Base-by-base conservation (phyloP, 202 grass and related monocot genomes). In the Schoenoplectus triqueter region DNA sequence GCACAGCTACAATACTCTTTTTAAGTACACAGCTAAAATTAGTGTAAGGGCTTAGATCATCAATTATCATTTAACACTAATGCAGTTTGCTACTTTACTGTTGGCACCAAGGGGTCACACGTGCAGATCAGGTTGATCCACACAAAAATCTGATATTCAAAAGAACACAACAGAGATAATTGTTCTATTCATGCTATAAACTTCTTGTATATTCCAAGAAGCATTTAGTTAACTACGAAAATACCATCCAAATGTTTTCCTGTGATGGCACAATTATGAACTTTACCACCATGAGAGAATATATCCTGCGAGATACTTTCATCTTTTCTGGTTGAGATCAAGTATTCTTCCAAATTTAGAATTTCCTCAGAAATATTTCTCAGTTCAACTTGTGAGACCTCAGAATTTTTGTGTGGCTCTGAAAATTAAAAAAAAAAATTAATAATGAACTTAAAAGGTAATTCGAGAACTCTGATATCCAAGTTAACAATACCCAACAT, bases 291-390 rank as follows among this genome's bases (percentile, higher is more conserved):
- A 22, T 71, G 21, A 42, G 48, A 83, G 66, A 55, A 40, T 17
- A 42, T 57, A 39, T 82, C 64, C 80, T 67, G 19, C 39, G 64
- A 15, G 47, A 52, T 1, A 39, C 44, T 82, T 50, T 82, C 80
- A 67, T 66, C 45, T 31, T 82, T 67, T 82, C 80, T 82, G n/a
- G 64, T 83, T 69, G 81, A 83, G 65, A 83, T 83, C 46, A 83
- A 57, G 64, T 69, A 83, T 57, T 71, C 81, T 83, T 83, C 81
- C 49, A 83, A 56, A 83, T 83, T 57, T 9, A 70, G 81, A 83
- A 83, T 83, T 55, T 83, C 81, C 14, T 83, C 65, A 55, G 81
- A 83, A 41, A 83, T 83, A 83, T 83, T 83, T 65, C 51, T 83
- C 65, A 83, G 68, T 83, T 83, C 48, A 3, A 83, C 66, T 52